Conservation (phyloP, 768 basidiomycete genomes). For the Tylopilus balloui region DNA sequence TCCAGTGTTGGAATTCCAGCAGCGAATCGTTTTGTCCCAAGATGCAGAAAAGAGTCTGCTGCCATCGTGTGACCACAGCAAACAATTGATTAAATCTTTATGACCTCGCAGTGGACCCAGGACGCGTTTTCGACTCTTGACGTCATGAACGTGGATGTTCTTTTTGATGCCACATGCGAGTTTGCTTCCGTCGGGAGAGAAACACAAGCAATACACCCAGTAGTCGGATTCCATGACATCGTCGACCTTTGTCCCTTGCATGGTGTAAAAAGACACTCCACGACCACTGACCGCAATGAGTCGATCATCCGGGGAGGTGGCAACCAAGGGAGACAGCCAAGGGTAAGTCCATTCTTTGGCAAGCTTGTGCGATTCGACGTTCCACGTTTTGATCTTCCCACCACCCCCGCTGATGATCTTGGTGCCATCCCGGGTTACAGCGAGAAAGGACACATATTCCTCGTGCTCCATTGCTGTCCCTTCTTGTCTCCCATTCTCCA, state of each 20-base stretch:
- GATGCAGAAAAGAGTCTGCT: slow-evolving; percentile 1
- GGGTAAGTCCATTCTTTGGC: background rate
- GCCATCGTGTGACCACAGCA: slow-evolving; percentile 7
- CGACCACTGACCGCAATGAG: background rate
- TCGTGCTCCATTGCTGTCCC: background rate
- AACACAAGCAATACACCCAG: background rate
- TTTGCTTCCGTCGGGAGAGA: background rate
- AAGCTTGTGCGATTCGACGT: background rate
- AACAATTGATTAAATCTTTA: accelerated
- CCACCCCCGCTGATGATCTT: background rate
- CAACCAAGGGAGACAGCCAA: accelerated
- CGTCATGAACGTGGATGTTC: background rate
- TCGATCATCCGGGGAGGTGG: background rate
- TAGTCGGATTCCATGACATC: background rate
- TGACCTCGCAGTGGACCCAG: background rate
- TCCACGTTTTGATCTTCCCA: background rate
- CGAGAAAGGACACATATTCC: accelerated
- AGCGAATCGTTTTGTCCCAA: slow-evolving; percentile 1
- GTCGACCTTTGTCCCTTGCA: background rate
- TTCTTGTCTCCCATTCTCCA: background rate
- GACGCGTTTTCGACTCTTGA: background rate
- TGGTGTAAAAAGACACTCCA: background rate
- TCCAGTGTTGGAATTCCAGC: background rate
- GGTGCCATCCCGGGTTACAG: background rate
- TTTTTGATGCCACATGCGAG: background rate